phyloP scores from a whole-genome alignment of 148 eudicot genomes.

The Agrostemma githago region DNA sequence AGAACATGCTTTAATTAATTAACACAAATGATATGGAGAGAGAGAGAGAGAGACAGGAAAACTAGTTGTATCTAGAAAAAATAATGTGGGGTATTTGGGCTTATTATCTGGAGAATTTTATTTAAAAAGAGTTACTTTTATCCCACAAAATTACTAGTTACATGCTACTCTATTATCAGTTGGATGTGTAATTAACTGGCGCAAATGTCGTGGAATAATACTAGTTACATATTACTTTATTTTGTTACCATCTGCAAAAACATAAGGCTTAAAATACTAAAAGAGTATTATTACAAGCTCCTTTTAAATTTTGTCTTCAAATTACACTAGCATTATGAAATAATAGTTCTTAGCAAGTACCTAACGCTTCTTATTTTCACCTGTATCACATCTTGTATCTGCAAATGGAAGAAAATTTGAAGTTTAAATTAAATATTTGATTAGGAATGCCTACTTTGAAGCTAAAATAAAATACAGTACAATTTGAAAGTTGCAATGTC shows the following conservation, averaged over 20 bases:
- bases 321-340: not conserved
- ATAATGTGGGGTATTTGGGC: slow-evolving; percentile 2
- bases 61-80: slow-evolving; percentile 6
- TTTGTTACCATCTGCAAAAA: not conserved
- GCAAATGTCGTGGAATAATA: too few species aligned
- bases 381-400: too few species aligned
- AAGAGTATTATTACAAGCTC: not conserved
- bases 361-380: not conserved
- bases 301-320: not conserved
- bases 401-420: too few species aligned
- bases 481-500: too few species aligned
- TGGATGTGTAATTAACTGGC: too few species aligned
- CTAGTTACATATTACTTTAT: not conserved
- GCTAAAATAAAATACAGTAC: too few species aligned
- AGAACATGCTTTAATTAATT: not conserved
- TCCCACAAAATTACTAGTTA: too few species aligned
- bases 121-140: too few species aligned
- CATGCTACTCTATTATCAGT: too few species aligned
- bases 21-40: not conserved
- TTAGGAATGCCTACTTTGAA: too few species aligned
- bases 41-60: not conserved
- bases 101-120: slow-evolving; percentile 8
- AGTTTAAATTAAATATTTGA: too few species aligned
- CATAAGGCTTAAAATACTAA: not conserved
- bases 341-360: not conserved